A percentile compares a stretch with the other conserved stretches of the same genome.
These are phyloP conservation scores for Metarhizium rileyi DNA, from an alignment of 2,329 filamentous ascomycete species.

Conservation along the genomic window DNA sequence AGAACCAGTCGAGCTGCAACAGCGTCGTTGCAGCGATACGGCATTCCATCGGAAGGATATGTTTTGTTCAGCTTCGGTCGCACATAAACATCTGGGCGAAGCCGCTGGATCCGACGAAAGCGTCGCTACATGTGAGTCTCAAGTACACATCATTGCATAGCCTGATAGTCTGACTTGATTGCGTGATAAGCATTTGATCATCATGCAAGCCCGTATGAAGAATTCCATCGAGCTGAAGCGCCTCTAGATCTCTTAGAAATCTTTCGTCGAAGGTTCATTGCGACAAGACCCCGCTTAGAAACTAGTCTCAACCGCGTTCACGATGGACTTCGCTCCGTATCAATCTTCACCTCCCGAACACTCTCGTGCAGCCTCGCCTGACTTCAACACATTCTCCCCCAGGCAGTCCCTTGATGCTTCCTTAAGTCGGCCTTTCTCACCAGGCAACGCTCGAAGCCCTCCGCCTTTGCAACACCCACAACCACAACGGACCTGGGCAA, in stretches of 20 bases:
- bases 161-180: background rate
- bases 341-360: constrained; percentile 86
- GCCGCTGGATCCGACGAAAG: background rate
- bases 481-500: constrained; percentile 45
- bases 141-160: background rate
- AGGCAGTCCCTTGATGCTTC: constrained; percentile 47
- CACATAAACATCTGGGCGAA: background rate
- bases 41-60: background rate
- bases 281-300: background rate
- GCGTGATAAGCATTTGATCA: background rate
- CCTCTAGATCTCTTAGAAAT: background rate
- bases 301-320: constrained; percentile 9
- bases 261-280: background rate
- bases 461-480: constrained; percentile 39
- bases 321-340: constrained; percentile 94
- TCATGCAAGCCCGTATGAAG: background rate
- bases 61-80: background rate
- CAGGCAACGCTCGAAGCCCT: constrained; percentile 33
- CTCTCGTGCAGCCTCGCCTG: constrained; percentile 68
- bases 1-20: background rate
- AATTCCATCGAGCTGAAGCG: background rate
- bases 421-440: constrained; percentile 45
- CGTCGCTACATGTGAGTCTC: background rate
- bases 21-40: background rate
- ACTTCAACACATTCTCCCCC: constrained; percentile 28